Conservation (phyloP, 2,329 filamentous ascomycete genomes). For the Stachybotrys elegans region DNA sequence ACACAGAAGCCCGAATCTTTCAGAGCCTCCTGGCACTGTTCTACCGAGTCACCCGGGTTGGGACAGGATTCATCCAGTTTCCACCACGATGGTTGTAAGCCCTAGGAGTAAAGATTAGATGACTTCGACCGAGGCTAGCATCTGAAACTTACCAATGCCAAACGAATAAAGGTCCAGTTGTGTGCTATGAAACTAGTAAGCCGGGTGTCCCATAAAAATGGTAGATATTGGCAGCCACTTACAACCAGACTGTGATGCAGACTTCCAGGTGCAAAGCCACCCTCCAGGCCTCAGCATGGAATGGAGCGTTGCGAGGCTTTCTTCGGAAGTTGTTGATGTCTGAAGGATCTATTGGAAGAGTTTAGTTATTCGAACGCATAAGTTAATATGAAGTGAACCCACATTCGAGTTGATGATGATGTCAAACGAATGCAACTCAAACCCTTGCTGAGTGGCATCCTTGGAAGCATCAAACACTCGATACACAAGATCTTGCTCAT, state of each 20-base stretch:
- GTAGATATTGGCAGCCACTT: not conserved
- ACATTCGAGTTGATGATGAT: not conserved
- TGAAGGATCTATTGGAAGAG: not conserved
- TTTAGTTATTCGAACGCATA: too few relatives aligned
- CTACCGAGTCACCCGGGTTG: not conserved
- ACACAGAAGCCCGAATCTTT: not conserved
- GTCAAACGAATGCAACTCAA: not conserved
- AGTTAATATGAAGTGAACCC: not conserved
- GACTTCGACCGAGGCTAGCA: not conserved
- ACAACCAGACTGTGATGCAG: not conserved
- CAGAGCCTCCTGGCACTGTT: not conserved
- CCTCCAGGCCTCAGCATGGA: not conserved
- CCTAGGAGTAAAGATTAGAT: not conserved
- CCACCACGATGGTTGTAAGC: slow-evolving; percentile 1
- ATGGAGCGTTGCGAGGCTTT: not conserved
- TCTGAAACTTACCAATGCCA: not conserved
- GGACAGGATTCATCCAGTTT: not conserved
- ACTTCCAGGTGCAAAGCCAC: not conserved
- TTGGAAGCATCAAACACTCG: slow-evolving; percentile 18
- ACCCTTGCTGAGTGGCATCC: not conserved
- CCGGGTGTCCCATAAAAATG: not conserved
- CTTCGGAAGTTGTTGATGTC: not conserved
- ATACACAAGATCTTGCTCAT: slow-evolving; percentile 7
- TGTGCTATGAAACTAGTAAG: not conserved
- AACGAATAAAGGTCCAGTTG: not conserved